Percentiles rank a stretch among this genome's conserved stretches.
Evolutionary conservation across 352 stramenopile genomes (phyloP).

Genomic region (Phytophthora brassicae): DNA sequence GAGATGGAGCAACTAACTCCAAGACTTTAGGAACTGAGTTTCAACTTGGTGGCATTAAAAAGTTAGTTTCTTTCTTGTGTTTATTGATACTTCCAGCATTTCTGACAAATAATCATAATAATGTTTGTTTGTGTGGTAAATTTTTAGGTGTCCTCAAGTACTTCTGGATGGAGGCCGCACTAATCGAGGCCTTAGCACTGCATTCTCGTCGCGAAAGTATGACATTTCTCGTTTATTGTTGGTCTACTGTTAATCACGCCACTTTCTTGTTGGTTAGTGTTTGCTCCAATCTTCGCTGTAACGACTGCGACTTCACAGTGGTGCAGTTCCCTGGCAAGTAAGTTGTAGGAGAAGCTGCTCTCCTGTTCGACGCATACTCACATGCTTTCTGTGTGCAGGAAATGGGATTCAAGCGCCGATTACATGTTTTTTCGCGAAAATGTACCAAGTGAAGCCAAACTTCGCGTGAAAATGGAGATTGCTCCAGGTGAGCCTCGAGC

Average conservation of each 20-base stretch:
- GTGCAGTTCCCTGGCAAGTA: conserved; percentile 77
- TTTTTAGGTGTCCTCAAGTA: conserved; percentile 52
- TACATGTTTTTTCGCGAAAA: conserved; percentile 90
- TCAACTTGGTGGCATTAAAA: conserved; percentile 57
- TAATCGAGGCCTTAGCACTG: conserved; percentile 63
- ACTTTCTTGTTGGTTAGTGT: conserved; percentile 29
- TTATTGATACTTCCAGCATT: not conserved
- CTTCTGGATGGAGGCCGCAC: conserved; percentile 52
- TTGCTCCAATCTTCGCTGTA: conserved; percentile 78
- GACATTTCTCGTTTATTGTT: conserved; percentile 4
- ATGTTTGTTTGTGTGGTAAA: not conserved
- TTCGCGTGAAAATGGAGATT: conserved; percentile 64
- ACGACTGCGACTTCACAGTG: conserved; percentile 81
- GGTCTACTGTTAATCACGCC: not conserved
- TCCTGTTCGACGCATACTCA: not conserved
- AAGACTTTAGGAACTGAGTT: conserved; percentile 31
- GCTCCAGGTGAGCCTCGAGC: conserved; percentile 35
- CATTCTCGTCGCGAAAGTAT: conserved; percentile 54
- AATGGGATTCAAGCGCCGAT: conserved; percentile 67
- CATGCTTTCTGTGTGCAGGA: conserved; percentile 30
- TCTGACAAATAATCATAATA: not conserved
- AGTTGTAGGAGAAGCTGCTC: conserved; percentile 10
- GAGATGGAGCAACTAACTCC: conserved; percentile 18
- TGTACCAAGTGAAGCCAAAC: conserved; percentile 66
- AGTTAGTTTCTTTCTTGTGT: conserved; percentile 28